Base-by-base conservation (phyloP, 2,329 filamentous ascomycete genomes). In the Arthrobotrys sinensis region DNA sequence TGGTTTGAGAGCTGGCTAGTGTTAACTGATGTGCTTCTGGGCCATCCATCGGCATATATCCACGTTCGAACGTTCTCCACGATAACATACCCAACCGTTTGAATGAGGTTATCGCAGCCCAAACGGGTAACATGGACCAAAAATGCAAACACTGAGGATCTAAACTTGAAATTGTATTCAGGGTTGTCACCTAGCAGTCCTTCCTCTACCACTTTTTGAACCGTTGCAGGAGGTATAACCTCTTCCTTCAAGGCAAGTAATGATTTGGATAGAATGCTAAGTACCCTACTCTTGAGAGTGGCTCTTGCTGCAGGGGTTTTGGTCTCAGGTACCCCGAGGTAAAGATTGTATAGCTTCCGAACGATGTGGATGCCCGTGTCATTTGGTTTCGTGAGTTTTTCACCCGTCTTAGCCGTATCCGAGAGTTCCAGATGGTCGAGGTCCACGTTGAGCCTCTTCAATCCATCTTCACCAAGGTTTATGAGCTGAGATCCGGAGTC, bases 391-490 rank as follows among this genome's bases (percentile, higher is more conserved):
- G 1, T 68, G 5, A 48, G 14, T 12, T 78, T 78, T 28, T 78
- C 53, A 45, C 68, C 67, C 28, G 19, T 14, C 7, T 38, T 72
- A 11, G 52, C 21, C 4, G 60, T n/a, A 40, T 78, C 75, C 10
- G 24, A 24, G 34, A 78, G 57, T 64, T 72, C 75, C 11, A 78
- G 21, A 40, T 62, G 40, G 24, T 78, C 75, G 19, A 78, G 63
- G 48, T 78, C 67, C 11, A 78, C 40, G 16, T 12, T 72, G 6
- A 78, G 62, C 45, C 66, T 78, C 84, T 97, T 99, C 80, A 98
- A 85, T 60, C 96, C 89, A 81, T 97, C 94, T 71, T 97, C 93
- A 0, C 93, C 95, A n/a, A 93, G 86, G n/a, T 92, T 90, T 10
- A 92, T 90, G 43, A 97, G 90, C 7, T 91, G 89, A 40, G 91